Evolutionary conservation across 148 eudicot genomes (phyloP), one percentile per base, ranked within the genome.

Genomic region (Silene conica): DNA sequence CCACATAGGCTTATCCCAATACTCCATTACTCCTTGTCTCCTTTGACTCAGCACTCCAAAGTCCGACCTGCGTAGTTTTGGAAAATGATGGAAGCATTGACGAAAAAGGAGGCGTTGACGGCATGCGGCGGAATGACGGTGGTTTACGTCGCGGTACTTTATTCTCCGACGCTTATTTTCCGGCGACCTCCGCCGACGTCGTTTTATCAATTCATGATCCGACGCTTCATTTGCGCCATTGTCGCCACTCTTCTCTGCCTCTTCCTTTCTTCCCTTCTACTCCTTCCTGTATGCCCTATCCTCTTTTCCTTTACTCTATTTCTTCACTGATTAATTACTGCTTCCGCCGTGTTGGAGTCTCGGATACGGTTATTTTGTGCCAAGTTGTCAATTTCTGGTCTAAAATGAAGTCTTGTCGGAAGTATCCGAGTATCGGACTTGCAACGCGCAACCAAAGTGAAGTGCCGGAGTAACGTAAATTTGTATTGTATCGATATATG

Each of bases 161-260:
- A 94, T 77, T 56, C 87, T 16, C 98, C 98, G 10, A 87, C 93
- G 10, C 21, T 82, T n/a, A 78, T 94, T 45, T 88, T 94, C 70
- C 93, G 96, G 5, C 86, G 92, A 5, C 86, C 93, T 21, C 91
- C 83, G 0, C 90, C 98, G 0, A 54, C 55, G 15, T 87, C 93
- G n/a, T 88, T 79, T 69, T 56, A 85, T 38, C 83, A 83, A 21
- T 88, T 81, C 82, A 20, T 92, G 86, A 87, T 87, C 60, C 87
- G 97, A 71, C 93, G 97, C 11, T 94, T 94, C 85, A 19, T 79
- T 1, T 89, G 96, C 86, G 98, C 90, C 72, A 82, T 80, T 23
- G 52, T 87, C 22, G 85, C 97, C 45, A 86, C 98, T 43, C 15
- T 84, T 54, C 70, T 88, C 57, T 92, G 89, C 6, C 78, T 94